A percentile compares a stretch with the other conserved stretches of the same genome.
Evolutionary conservation across 2,329 filamentous ascomycete species (phyloP).

Genomic region (Hypoxylon sp.): DNA sequence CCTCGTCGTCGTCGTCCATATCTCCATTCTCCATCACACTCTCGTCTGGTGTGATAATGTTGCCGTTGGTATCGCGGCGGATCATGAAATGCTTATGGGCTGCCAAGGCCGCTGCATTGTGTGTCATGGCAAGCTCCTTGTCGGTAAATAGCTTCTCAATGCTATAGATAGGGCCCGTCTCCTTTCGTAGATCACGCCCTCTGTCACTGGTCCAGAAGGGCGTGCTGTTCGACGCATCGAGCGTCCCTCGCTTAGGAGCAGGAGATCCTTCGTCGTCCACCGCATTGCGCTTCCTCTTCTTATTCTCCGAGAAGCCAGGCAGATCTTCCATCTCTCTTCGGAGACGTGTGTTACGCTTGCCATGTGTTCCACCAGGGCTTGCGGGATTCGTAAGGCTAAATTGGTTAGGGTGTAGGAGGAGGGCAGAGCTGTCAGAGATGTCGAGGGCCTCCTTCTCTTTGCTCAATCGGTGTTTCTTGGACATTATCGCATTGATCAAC

Average conservation of each 20-base stretch:
- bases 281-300: conserved; percentile 69
- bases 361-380: conserved; percentile 69
- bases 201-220: conserved; percentile 70
- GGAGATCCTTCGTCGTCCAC: conserved; percentile 71
- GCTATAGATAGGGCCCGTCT: conserved; percentile 68
- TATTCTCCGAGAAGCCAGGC: conserved; percentile 61
- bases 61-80: conserved; percentile 63
- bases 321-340: conserved; percentile 69
- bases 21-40: conserved; percentile 63
- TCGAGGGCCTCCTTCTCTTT: conserved; percentile 74
- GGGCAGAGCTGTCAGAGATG: conserved; percentile 70
- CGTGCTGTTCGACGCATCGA: conserved; percentile 66
- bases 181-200: conserved; percentile 60
- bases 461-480: conserved; percentile 70
- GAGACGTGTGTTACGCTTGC: conserved; percentile 69
- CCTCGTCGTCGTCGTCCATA: conserved; percentile 59
- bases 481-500: conserved; percentile 70
- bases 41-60: conserved; percentile 59
- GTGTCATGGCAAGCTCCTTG: conserved; percentile 72
- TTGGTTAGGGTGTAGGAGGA: conserved; percentile 73
- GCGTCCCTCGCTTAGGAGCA: conserved; percentile 62
- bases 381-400: conserved; percentile 71
- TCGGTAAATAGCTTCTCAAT: conserved; percentile 77
- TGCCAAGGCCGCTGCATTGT: conserved; percentile 69
- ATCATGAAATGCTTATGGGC: conserved; percentile 69